Evolutionary conservation across 352 stramenopile genomes (phyloP), one percentile per base, ranked within the genome.

Genomic region (Nothophytophthora sp.): DNA sequence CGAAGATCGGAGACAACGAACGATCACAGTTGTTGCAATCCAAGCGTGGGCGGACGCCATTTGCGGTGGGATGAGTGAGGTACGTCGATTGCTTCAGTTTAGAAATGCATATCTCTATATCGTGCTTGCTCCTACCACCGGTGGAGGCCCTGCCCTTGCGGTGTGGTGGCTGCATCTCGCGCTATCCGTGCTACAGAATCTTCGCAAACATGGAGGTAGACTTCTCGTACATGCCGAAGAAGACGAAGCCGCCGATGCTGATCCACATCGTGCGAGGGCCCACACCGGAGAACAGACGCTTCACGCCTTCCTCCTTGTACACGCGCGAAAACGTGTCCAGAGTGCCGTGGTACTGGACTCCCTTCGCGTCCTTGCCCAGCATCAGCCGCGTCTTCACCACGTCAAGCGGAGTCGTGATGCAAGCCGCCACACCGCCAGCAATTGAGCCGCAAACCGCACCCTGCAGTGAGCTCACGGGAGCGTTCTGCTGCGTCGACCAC

Each of bases 381-480:
- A 99, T 99, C 19, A 99, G 63, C 19, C 97, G 86, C 51, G 97
- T 99, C 76, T 99, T 99, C 43, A 99, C 82, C 2, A 99, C 96
- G 67, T 99, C 97, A 12, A 99, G 72, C 20, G 97, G 97, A n/a
- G 97, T 99, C n/a, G 97, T 99, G 32, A 99, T 78, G 5, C 76
- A 97, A 6, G 97, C 97, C 2, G 97, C 96, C 45, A 99, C 83
- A 3, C 85, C 96, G 20, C 97, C 97, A 5, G 95, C 90, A 46
- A 99, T 77, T 5, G 89, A 98, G 20, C 97, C 97, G 68, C 96
- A 99, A 20, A 96, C 51, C 1, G 97, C 97, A 12, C 92, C 93
- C 65, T 99, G 92, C 23, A 96, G 64, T 18, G 90, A 92, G 19
- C 78, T 88, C n/a, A 98, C 65, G 4, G 88, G 83, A 0, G 73